phyloP scores from a whole-genome alignment of 2,329 filamentous ascomycete genomes.

The Tricladium varicosporioides region DNA sequence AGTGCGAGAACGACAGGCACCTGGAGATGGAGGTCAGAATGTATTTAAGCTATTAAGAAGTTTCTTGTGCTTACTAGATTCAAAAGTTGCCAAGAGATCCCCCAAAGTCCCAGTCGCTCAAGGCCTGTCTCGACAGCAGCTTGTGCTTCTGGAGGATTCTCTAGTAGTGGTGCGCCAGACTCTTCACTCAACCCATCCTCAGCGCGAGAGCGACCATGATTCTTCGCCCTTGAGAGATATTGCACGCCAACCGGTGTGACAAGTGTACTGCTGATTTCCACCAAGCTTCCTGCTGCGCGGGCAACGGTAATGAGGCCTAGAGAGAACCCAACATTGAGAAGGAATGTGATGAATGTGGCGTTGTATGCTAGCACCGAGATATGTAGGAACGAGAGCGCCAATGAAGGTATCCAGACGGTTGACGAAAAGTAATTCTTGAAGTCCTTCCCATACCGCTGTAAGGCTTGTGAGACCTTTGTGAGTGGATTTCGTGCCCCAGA shows the following conservation, averaged over 20 bases:
- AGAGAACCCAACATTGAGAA: constrained; percentile 48
- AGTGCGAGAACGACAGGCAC: constrained; percentile 37
- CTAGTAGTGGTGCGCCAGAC: constrained; percentile 23
- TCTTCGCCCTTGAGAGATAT: constrained; percentile 32
- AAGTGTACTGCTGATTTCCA: constrained; percentile 54
- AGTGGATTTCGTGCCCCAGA: neutral
- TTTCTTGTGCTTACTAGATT: constrained; percentile 35
- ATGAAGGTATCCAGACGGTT: constrained; percentile 44
- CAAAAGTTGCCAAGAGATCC: constrained; percentile 40
- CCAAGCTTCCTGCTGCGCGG: constrained; percentile 44
- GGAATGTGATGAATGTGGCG: constrained; percentile 54
- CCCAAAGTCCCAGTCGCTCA: constrained; percentile 42
- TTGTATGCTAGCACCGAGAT: constrained; percentile 54
- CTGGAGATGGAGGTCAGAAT: constrained; percentile 16
- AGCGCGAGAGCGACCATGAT: constrained; percentile 28
- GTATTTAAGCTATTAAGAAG: no score
- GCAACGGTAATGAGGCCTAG: constrained; percentile 46
- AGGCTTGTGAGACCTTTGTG: constrained; percentile 2
- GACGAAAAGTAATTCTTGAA: constrained; percentile 39
- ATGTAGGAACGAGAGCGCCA: constrained; percentile 50
- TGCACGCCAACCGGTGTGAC: constrained; percentile 49
- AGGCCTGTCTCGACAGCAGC: constrained; percentile 33
- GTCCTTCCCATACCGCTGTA: constrained; percentile 30
- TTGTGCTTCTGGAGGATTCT: constrained; percentile 12
- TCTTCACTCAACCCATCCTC: constrained; percentile 18